Conservation (phyloP, 768 basidiomycete species). For the Termitomyces sp. region DNA sequence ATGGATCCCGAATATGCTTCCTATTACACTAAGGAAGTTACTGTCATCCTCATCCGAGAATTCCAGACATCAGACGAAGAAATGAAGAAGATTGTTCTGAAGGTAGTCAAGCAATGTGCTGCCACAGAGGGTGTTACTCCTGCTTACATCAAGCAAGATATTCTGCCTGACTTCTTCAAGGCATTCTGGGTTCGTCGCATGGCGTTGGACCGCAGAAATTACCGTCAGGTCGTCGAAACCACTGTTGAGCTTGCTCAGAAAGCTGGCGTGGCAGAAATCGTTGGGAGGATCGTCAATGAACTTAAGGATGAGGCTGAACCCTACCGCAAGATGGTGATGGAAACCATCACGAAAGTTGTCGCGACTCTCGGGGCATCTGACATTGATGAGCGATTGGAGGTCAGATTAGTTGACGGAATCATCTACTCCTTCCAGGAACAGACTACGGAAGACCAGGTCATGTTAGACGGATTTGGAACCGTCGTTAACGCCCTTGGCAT, state of each 20-base stretch:
- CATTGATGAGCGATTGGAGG: slow-evolving; percentile 93
- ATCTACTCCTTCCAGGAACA: slow-evolving; percentile 99
- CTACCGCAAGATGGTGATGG: slow-evolving; percentile 99
- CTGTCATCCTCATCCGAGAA: slow-evolving; percentile 94
- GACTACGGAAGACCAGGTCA: slow-evolving; percentile 97
- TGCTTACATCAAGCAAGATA: slow-evolving; percentile 94
- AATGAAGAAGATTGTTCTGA: slow-evolving; percentile 99
- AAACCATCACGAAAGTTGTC: slow-evolving; percentile 97
- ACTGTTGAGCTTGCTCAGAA: slow-evolving; percentile 98
- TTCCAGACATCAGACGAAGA: slow-evolving; percentile 99
- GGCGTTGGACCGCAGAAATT: slow-evolving; percentile 96
- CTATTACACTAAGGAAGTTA: slow-evolving; percentile 98
- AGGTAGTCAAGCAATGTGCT: slow-evolving; percentile 98
- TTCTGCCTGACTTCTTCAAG: slow-evolving; percentile 98
- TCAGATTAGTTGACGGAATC: slow-evolving; percentile 94
- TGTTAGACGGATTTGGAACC: slow-evolving; percentile 97
- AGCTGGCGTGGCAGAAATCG: slow-evolving; percentile 94
- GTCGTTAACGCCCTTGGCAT: slow-evolving; percentile 96
- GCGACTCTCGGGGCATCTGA: slow-evolving; percentile 94
- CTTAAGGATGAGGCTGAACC: slow-evolving; percentile 90
- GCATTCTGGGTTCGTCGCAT: slow-evolving; percentile 98
- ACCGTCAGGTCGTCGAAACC: slow-evolving; percentile 96
- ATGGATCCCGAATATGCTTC: slow-evolving; percentile 99
- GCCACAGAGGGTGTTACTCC: slow-evolving; percentile 98
- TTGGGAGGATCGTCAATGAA: slow-evolving; percentile 84